These are phyloP conservation scores for Neonectria ditissima DNA, from an alignment of 2,329 filamentous ascomycete species.

Conservation along the genomic window DNA sequence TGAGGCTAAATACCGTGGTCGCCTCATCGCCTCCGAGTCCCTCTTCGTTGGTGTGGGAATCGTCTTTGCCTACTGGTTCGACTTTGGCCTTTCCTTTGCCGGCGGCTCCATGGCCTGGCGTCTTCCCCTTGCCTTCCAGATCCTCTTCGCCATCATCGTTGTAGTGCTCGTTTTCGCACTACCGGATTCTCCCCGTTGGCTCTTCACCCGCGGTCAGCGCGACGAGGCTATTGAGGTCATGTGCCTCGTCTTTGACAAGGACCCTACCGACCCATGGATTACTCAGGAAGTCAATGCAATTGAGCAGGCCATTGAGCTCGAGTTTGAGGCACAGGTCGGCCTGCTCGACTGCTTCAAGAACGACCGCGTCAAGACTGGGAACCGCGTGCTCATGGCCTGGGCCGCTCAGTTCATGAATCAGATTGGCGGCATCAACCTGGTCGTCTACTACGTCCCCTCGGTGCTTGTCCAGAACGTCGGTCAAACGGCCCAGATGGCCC, in stretches of 20 bases:
- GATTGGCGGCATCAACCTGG: constrained; percentile 59
- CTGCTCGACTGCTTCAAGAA: constrained; percentile 31
- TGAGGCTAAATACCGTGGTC: constrained; percentile 56
- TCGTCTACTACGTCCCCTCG: constrained; percentile 52
- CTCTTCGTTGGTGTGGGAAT: constrained; percentile 55
- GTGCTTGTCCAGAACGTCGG: constrained; percentile 50
- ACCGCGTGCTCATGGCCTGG: constrained; percentile 35
- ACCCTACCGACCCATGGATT: constrained; percentile 48
- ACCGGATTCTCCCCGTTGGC: constrained; percentile 56
- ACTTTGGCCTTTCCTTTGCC: constrained; percentile 49
- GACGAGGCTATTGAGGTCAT: constrained; percentile 53
- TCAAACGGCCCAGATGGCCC: constrained; percentile 44
- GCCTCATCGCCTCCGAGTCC: constrained; percentile 62
- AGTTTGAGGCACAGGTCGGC: constrained; percentile 39
- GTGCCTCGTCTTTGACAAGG: constrained; percentile 55
- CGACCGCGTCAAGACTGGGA: constrained; percentile 32
- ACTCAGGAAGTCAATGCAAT: constrained; percentile 53
- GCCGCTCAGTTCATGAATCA: constrained; percentile 52
- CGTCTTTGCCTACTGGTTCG: constrained; percentile 57
- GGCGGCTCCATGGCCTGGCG: constrained; percentile 43
- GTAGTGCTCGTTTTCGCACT: constrained; percentile 52
- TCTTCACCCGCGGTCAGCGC: constrained; percentile 51
- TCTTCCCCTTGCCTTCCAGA: constrained; percentile 46
- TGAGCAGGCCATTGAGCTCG: constrained; percentile 55
- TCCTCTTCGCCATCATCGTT: constrained; percentile 50